Evolutionary conservation across 108 stramenopile species (phyloP).

Genomic region (Licmophora abbreviata): DNA sequence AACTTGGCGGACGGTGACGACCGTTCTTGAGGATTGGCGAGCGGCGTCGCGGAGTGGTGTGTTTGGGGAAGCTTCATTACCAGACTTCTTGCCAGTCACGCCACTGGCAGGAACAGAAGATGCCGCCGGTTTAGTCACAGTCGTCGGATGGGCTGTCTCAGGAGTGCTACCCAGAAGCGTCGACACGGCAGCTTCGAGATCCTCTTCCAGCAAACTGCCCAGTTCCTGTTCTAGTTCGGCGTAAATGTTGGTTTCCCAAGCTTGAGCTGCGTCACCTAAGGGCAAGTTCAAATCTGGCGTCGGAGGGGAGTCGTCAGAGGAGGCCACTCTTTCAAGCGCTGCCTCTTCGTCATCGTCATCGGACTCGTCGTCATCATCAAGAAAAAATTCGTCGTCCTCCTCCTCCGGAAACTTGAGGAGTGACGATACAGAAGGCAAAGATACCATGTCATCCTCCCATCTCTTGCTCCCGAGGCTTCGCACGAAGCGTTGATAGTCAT

Average conservation of each 20-base stretch:
- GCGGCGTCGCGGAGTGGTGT: background rate
- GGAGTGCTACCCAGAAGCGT: no score
- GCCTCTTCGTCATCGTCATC: conserved; percentile 5
- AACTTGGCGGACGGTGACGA: background rate
- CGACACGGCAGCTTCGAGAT: conserved; percentile 74
- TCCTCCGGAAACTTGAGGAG: conserved; percentile 26
- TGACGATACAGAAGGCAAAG: background rate
- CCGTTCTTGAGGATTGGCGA: no score
- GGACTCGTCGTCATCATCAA: conserved; percentile 18
- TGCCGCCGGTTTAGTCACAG: no score
- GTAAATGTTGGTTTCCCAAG: conserved; percentile 17
- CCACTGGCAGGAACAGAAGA: no score
- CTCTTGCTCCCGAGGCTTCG: conserved; percentile 8
- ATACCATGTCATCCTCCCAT: conserved; percentile 8
- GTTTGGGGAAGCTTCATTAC: background rate
- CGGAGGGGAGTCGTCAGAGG: background rate
- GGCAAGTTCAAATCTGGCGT: background rate
- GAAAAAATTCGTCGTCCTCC: conserved; percentile 31
- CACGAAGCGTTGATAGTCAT: conserved; percentile 22
- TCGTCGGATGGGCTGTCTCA: background rate
- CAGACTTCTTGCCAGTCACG: background rate
- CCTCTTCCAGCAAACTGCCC: conserved; percentile 68
- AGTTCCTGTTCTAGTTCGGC: conserved; percentile 59
- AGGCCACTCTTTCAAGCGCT: no score
- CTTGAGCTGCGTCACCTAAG: background rate